Evolutionary conservation across 225 moss, liverwort and hornwort species (phyloP).

Genomic region (Marchantia paleacea): DNA sequence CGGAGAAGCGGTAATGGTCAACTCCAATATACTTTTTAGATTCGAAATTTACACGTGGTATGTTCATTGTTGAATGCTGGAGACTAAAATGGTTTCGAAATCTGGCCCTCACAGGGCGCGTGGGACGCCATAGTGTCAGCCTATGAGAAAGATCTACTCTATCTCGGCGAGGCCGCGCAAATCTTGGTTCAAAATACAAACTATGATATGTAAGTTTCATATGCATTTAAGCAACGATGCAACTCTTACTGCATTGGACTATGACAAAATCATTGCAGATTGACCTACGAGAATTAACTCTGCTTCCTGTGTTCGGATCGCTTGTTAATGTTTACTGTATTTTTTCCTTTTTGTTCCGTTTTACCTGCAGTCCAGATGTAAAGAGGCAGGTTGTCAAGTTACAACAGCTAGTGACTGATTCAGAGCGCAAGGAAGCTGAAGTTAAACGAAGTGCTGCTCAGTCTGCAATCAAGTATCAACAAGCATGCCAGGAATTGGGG

Average conservation of each 20-base stretch:
- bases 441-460: constrained; percentile 73
- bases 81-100: too few relatives aligned
- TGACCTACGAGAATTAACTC: not conserved
- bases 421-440: constrained; percentile 91
- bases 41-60: too few relatives aligned
- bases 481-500: constrained; percentile 92
- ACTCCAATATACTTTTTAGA: not conserved
- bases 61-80: too few relatives aligned
- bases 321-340: not conserved
- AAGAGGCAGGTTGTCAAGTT: constrained; percentile 84
- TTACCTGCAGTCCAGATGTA: constrained; percentile 65
- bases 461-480: constrained; percentile 75
- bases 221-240: not conserved
- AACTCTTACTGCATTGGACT: not conserved
- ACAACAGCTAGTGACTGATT: constrained; percentile 85
- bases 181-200: constrained; percentile 92
- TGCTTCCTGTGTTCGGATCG: too few relatives aligned
- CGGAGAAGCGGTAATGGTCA: constrained; percentile 73
- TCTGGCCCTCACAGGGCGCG: constrained; percentile 53
- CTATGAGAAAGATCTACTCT: constrained; percentile 86
- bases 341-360: constrained; percentile 11
- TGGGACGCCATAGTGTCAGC: constrained; percentile 92
- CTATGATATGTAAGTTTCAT: constrained; percentile 79
- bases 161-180: constrained; percentile 89
- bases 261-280: not conserved